Base-by-base conservation (phyloP, 495 filamentous ascomycete genomes). In the Penicillium cosmopolitanum region DNA sequence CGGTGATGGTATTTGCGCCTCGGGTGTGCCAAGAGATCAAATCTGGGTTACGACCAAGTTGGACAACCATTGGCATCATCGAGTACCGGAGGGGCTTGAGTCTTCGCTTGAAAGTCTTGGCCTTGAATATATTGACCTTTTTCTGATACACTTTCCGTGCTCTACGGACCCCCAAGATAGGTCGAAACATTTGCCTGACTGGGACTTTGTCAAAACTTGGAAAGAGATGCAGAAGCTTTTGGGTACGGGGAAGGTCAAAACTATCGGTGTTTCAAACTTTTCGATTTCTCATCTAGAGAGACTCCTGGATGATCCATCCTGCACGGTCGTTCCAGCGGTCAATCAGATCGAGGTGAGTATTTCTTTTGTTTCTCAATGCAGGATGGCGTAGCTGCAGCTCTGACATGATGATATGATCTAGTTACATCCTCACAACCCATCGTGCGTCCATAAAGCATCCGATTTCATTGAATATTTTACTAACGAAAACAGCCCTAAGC, bases 261-360 rank as follows among this genome's bases (percentile, higher is more conserved):
- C 88, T 71, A 82, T 86, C 53, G 85, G 85, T 62, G 82, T 87
- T 19, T 82, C 78, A 57, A 86, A 84, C 69, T 85, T 83, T 55
- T 80, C 69, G 50, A 85, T 84, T 66, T 73, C 69, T 65, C 84
- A 87, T 67, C 73, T 84, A 2, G 79, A 83, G 69, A 81, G 63
- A 57, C 77, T 84, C 9, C 69, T 83, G 31, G 80, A 72, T 62
- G 75, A 80, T 50, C 79, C 83, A 54, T 79, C 71, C 59, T 72
- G 55, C 60, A 69, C 84, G 83, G 87, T 85, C 59, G 79, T 87
- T 48, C 92, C 92, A 8, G 87, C 89, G 8, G 90, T 92, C 64
- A 94, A 96, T 81, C 91, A 96, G 77, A 87, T 96, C 66, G 92
- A 96, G 74, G 75, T 92, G 10, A 89, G 93, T 75, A 90, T 89